Base-by-base conservation (phyloP, 345 rosid species). In the Rhodomyrtus tomentosa region DNA sequence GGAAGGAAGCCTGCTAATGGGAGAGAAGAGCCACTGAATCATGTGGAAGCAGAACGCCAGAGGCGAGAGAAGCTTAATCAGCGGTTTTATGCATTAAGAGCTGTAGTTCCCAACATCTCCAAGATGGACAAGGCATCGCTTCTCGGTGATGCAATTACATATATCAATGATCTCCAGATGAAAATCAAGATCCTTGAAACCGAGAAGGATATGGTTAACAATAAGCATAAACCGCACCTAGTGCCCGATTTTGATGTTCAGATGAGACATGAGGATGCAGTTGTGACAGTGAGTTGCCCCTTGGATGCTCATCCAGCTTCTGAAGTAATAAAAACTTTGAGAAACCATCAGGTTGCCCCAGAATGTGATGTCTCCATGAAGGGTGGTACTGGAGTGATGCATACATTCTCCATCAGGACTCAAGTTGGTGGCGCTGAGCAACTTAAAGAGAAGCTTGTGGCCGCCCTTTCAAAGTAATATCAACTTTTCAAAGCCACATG, bases 1-100 rank as follows among this genome's bases (percentile, higher is more conserved):
- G 99, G 98, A 8, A 92, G 99, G 86, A 96, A 96, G 85, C 99
- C 99, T 3, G 99, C 98, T 16, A 97, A 95, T 82, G 99, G 99
- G 50, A 92, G 99, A 86, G 99, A 95, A 88, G 99, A 97, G 88
- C 98, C 99, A 0, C 83, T 97, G 83, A 97, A 95, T 90, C 99
- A 97, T 6, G 98, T 97, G 68, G 98, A 95, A 91, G 99, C 99
- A 0, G 99, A 97, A 86, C 85, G 99, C 24, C 98, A 97, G 87
- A 92, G 99, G 88, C 94, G 98, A 79, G 98, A 97, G 87, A 96
- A 97, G 90, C 95, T 97, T 81, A 97, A 95, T 90, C 99, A 97
- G 90, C 93, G 98, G 84, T 97, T 97, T 86, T 97, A 97, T 83
- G 98, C 98, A 2, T 89, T 95, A 86, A 88, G 99, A 84, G 96